phyloP scores from a whole-genome alignment of 306 rosid species.

The Sicyos edulis region DNA sequence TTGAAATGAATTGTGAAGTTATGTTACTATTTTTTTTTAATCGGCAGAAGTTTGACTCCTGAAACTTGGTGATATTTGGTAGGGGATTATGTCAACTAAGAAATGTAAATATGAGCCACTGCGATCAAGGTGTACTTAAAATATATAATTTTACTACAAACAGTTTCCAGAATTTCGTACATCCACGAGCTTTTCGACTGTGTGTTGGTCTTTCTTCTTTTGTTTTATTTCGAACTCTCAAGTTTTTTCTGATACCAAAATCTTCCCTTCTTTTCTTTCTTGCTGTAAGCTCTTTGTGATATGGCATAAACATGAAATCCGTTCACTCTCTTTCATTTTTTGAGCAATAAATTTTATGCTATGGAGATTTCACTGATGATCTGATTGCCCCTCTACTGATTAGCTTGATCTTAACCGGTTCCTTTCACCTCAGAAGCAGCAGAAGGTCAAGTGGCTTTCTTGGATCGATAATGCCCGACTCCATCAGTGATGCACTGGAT shows the following conservation, averaged over 20 bases:
- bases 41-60: background rate
- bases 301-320: background rate
- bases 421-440: conserved; percentile 37
- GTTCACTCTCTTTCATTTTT: background rate
- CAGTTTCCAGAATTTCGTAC: background rate
- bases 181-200: background rate
- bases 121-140: background rate
- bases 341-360: background rate
- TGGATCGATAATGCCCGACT: conserved; percentile 77
- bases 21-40: background rate
- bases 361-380: conserved; percentile 2
- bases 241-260: background rate
- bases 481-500: conserved; percentile 68
- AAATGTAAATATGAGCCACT: background rate
- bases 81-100: background rate
- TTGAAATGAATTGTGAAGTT: background rate
- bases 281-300: background rate
- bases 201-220: background rate
- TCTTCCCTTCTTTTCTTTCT: background rate
- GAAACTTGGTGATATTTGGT: background rate
- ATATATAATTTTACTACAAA: background rate
- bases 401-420: conserved; percentile 5
- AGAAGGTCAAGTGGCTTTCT: conserved; percentile 65
- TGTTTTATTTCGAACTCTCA: background rate
- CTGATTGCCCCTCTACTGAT: background rate